Percentiles rank a stretch among this genome's conserved stretches.
Conservation (phyloP, 352 stramenopile genomes). For the Achlya hypogyna region DNA sequence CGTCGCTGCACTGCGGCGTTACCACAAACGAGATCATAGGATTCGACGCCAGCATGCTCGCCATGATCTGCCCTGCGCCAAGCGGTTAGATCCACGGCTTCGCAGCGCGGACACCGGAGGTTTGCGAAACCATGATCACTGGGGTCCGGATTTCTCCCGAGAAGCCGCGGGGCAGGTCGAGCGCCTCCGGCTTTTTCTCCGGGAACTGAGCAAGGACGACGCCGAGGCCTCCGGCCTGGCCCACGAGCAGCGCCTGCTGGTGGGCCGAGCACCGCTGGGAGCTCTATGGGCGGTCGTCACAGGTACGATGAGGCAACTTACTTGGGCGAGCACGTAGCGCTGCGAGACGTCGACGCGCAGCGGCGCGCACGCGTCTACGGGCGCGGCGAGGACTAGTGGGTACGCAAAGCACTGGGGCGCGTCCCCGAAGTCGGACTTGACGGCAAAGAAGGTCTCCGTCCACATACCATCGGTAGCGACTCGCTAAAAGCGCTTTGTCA, state of each 20-base stretch:
- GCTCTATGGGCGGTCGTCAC: conserved; percentile 21
- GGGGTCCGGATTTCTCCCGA: conserved; percentile 38
- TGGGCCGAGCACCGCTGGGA: conserved; percentile 46
- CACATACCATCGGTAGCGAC: conserved; percentile 24
- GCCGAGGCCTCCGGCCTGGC: conserved; percentile 47
- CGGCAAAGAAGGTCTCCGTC: conserved; percentile 35
- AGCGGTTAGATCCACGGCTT: not conserved
- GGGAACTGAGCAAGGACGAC: conserved; percentile 51
- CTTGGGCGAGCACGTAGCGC: conserved; percentile 51
- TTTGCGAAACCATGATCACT: conserved; percentile 57
- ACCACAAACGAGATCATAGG: conserved; percentile 26
- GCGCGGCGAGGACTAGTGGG: conserved; percentile 40
- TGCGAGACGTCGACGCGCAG: conserved; percentile 34
- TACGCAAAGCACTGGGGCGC: conserved; percentile 47
- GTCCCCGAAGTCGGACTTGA: conserved; percentile 46
- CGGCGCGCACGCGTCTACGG: conserved; percentile 43
- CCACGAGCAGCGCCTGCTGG: conserved; percentile 48
- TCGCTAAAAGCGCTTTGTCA: too few relatives aligned
- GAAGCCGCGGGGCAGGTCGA: conserved; percentile 34
- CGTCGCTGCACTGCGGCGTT: not conserved
- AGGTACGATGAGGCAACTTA: conserved; percentile 20
- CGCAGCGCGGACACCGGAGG: conserved; percentile 36
- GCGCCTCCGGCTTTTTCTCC: conserved; percentile 45
- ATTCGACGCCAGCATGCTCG: conserved; percentile 45
- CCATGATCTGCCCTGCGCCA: conserved; percentile 21